A percentile compares a stretch with the other conserved stretches of the same genome.
Conservation (phyloP, 2,329 filamentous ascomycete genomes). For the Atkinsonella texensis region DNA sequence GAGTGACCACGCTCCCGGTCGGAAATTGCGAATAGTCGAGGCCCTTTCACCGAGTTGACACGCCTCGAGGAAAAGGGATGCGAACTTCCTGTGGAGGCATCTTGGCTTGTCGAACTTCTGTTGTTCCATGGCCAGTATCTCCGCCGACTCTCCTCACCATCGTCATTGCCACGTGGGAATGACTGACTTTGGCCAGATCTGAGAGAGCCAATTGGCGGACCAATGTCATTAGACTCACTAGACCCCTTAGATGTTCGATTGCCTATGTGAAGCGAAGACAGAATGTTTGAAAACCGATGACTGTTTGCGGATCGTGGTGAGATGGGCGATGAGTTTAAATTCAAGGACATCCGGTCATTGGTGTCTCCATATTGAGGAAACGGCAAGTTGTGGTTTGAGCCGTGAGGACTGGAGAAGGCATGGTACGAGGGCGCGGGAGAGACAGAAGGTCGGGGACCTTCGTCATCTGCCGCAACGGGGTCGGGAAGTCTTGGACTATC, state of each 20-base stretch:
- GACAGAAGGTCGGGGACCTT: conserved; percentile 47
- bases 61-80: conserved; percentile 28
- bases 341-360: conserved; percentile 31
- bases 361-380: conserved; percentile 38
- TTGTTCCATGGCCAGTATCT: conserved; percentile 48
- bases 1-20: conserved; percentile 48
- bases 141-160: conserved; percentile 42
- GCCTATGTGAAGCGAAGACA: conserved; percentile 51
- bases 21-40: conserved; percentile 34
- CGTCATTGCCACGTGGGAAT: conserved; percentile 52
- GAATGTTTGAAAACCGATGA: conserved; percentile 34
- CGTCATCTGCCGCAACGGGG: conserved; percentile 17
- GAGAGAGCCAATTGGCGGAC: conserved; percentile 55
- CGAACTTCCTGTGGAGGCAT: conserved; percentile 20
- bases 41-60: conserved; percentile 38
- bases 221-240: conserved; percentile 27
- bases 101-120: conserved; percentile 37
- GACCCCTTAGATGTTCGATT: conserved; percentile 44
- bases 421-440: conserved; percentile 47
- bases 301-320: conserved; percentile 16
- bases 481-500: conserved; percentile 23
- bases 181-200: conserved; percentile 67
- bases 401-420: conserved; percentile 49
- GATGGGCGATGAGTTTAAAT: conserved; percentile 27
- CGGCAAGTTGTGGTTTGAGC: conserved; percentile 45